Conservation (phyloP, 495 filamentous ascomycete genomes). For the Ramalina intermedia region DNA sequence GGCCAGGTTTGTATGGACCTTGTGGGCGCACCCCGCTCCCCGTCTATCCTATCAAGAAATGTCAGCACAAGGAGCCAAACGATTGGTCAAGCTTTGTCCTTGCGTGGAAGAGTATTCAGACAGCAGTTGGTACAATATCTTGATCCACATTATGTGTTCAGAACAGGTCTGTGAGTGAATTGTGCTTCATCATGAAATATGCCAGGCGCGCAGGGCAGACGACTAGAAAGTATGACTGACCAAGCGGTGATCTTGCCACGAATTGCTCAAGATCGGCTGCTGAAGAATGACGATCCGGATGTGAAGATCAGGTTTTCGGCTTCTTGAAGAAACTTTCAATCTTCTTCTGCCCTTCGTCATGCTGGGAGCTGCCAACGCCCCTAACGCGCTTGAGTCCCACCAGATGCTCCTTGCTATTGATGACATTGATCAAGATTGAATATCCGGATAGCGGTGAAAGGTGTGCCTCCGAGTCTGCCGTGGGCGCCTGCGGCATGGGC, state of each 20-base stretch:
- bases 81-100: not conserved
- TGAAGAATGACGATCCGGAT: not conserved
- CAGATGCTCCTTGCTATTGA: slow-evolving; percentile 57
- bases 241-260: too few relatives aligned
- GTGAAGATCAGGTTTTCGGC: slow-evolving; percentile 3
- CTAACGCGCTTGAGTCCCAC: slow-evolving; percentile 56
- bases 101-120: slow-evolving; percentile 20
- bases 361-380: slow-evolving; percentile 58
- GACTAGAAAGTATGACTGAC: too few relatives aligned
- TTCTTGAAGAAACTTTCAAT: slow-evolving; percentile 69
- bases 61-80: not conserved
- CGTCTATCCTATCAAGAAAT: not conserved
- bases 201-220: too few relatives aligned
- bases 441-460: slow-evolving; percentile 9
- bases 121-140: slow-evolving; percentile 35
- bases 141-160: slow-evolving; percentile 32
- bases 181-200: slow-evolving; percentile 33
- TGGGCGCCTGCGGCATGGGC: not conserved
- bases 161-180: slow-evolving; percentile 45
- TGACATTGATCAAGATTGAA: slow-evolving; percentile 29
- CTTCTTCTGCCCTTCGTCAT: slow-evolving; percentile 57
- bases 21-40: not conserved
- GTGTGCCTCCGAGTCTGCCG: not conserved
- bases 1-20: not conserved
- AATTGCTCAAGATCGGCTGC: too few relatives aligned